Base-by-base conservation (phyloP, 768 basidiomycete species). In the Dictyophora rubrovolvata region DNA sequence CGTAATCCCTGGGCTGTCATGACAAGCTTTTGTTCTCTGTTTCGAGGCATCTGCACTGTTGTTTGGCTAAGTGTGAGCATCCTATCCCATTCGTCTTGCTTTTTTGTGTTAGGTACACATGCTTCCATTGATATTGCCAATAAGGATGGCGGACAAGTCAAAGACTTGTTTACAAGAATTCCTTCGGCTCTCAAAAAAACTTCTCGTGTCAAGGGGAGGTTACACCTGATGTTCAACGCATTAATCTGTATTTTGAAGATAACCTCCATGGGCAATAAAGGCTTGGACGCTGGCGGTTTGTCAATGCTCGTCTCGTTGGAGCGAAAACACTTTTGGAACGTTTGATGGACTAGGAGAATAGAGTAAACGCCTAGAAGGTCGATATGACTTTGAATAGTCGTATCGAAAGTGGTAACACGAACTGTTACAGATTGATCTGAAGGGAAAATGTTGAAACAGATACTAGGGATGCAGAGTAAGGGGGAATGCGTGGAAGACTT, bases 81-180 rank as follows among this genome's bases (percentile, higher is more conserved):
- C 66, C 93, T 89, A 60, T 88, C 89, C 90, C 90, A 94, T 57
- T 75, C 74, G 12, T 73, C 76, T 11, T 68, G 71, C 6, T 64
- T 54, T 17, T 71, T 62, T 0, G 77, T 73, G 37, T 83, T 77
- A 28, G 80, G 78, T 12, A 88, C 84, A 70, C 82, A 89, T 7
- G 79, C 73, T 61, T 74, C 68, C n/a, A 73, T 65, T 59, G 72
- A 80, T 46, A 8, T 74, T 71, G 65, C 74, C 69, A 53, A 72
- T 74, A 5, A 75, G 61, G 52, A 59, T 63, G 23, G 63, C 57
- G 10, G 56, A 33, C 33, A 67, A 36, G n/a, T 69, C 64, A 16
- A 72, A 63, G 36, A 52, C 12, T 51, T 22, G 50, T 5, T 22
- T 35, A 59, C 36, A 8, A 22, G 12, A 53, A 80, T 65, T 35